Base-by-base conservation (phyloP, 2,329 filamentous ascomycete species). In the Hirsutella minnesotensis region DNA sequence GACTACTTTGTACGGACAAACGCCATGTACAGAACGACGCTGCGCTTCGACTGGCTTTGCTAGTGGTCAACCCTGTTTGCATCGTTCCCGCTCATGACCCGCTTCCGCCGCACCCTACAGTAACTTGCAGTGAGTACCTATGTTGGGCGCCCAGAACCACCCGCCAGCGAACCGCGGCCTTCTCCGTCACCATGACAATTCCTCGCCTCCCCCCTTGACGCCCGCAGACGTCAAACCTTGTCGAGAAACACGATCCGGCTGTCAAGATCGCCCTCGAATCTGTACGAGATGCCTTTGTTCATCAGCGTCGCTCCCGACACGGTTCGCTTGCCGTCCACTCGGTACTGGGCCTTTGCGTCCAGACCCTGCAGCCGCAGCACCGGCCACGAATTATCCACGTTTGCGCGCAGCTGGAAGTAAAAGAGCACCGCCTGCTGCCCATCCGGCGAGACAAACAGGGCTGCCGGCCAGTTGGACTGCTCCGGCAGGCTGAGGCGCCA, bases 391-490 rank as follows among this genome's bases (percentile, higher is more conserved):
- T 75, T 72, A 51, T 79, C 74, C 2, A 73, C 57, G 10, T 60
- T 56, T 0, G 72, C 67, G 19, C 63, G 56, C 27, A 79, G 64
- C 59, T 81, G 77, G 59, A 79, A 82, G 2, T 67, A 72, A 50
- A 82, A 81, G 2, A 82, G 56, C 0, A 77, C 70, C 0, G 68
- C 73, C 43, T 69, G 48, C 5, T 44, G 53, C 2, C 62, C 66
- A 41, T 79, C 73, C 9, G 67, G 62, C 0, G 72, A 71, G 1
- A 79, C 63, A 51, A 81, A 79, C 47, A 79, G 62, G 2, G 71
- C 76, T 0, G 76, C 77, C 0, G 79, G 79, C 69, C 73, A 79
- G 51, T 81, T 78, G 3, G 73, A 75, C 4, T 73, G 59, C 21
- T 76, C 72, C 0, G 78, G 77, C 7, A 78, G 58, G 3, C 61